Evolutionary conservation across 176 grass and related monocot species (phyloP).

Genomic region (Neostapfia colusana): DNA sequence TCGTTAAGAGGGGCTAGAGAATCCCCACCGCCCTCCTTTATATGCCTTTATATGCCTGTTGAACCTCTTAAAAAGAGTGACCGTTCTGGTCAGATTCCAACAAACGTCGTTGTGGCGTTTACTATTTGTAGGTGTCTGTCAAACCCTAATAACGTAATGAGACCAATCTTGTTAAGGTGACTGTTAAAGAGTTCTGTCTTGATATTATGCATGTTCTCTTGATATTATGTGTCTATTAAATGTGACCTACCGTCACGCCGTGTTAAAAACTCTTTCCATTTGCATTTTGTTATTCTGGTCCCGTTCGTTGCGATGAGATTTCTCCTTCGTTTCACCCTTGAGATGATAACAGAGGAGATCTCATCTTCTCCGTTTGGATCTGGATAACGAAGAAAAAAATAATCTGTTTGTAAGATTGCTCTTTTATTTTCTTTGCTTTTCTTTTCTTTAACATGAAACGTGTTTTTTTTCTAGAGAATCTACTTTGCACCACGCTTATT

Average conservation of each 20-base stretch:
- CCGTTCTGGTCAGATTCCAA: conserved; percentile 3
- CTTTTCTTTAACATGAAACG: no score
- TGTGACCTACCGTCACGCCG: not conserved
- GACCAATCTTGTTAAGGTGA: not conserved
- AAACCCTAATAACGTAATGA: conserved; percentile 32
- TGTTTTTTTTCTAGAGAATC: no score
- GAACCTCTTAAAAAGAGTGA: not conserved
- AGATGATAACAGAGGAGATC: no score
- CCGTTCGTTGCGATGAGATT: not conserved
- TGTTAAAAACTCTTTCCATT: not conserved
- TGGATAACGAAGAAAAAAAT: no score
- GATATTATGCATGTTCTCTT: not conserved
- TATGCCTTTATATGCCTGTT: not conserved
- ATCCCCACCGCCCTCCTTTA: not conserved
- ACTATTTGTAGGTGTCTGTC: not conserved
- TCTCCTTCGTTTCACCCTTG: no score
- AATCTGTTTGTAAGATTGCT: no score
- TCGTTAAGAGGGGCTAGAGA: conserved; percentile 32
- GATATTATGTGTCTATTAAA: not conserved
- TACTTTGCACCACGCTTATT: no score
- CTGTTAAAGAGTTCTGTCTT: not conserved
- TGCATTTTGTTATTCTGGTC: not conserved
- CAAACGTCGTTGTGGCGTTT: not conserved
- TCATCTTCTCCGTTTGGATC: no score
- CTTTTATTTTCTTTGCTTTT: no score